phyloP scores from a whole-genome alignment of 179 eudicot genomes.

The Patellifolia procumbens region DNA sequence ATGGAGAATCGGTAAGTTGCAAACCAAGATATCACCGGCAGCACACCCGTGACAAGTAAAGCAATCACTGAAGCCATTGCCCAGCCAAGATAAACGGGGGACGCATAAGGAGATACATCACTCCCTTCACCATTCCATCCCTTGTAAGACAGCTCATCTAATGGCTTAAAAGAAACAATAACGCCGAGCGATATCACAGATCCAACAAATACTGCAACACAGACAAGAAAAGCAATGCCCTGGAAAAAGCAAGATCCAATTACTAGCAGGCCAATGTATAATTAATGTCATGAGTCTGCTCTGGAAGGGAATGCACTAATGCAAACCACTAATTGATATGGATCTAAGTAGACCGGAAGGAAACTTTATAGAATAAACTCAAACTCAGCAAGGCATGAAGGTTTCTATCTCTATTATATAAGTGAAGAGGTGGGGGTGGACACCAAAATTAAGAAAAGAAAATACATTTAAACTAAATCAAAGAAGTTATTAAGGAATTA shows the following conservation, averaged over 20 bases:
- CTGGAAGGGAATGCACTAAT: not conserved
- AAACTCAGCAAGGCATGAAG: too few species aligned
- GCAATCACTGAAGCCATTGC: conserved; percentile 85
- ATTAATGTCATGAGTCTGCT: not conserved
- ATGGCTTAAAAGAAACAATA: conserved; percentile 79
- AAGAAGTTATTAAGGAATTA: too few species aligned
- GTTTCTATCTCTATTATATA: too few species aligned
- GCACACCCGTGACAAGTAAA: conserved; percentile 72
- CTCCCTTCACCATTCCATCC: conserved; percentile 62
- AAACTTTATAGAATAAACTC: too few species aligned
- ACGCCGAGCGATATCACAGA: conserved; percentile 91
- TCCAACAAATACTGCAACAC: conserved; percentile 66
- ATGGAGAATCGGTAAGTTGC: conserved; percentile 90
- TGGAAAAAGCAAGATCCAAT: conserved; percentile 38
- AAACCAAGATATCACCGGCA: conserved; percentile 93
- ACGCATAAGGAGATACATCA: conserved; percentile 74
- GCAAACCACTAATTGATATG: not conserved
- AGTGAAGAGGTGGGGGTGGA: too few species aligned
- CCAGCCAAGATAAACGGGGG: conserved; percentile 89
- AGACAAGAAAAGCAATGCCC: conserved; percentile 73
- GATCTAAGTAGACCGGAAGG: too few species aligned
- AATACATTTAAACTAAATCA: too few species aligned
- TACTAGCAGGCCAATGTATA: conserved; percentile 9
- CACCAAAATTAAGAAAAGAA: too few species aligned
- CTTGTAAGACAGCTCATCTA: conserved; percentile 71